Evolutionary conservation across 2,329 filamentous ascomycete genomes (phyloP), one percentile per base, ranked within the genome.

Genomic region (Nannizzia gypsea): DNA sequence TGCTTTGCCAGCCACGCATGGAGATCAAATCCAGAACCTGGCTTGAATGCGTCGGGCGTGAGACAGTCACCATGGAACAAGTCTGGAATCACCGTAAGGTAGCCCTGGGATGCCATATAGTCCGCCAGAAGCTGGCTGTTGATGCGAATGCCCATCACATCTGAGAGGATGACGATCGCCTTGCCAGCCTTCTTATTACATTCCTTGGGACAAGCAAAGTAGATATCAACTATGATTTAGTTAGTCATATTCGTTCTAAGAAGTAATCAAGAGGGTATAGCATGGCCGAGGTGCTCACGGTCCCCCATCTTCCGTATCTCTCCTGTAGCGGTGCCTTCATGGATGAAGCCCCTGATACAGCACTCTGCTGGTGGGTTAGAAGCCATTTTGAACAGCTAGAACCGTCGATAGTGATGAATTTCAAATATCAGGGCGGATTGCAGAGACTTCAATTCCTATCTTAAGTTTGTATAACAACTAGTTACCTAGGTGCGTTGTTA

Each of bases 31-130:
- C 15, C 40, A 13, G 56, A 31, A 20, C 20, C 78, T 81, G 62
- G 76, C 77, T 17, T 70, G 20, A 50, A 26, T 13, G 73, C 5
- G 77, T 73, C 69, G 55, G 74, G 76, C 69, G 84, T 80, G 63
- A 86, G 67, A 1, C 75, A 68, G 67, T 89, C 84, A 62, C 84
- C 86, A 63, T 83, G 79, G 78, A 90, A 88, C 58, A 87, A 73
- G 71, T 91, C 88, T 28, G 87, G 81, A 62, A 90, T 79, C 46
- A 89, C 74, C 60, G 81, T 80, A 60, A 84, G 77, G 75, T 89
- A 90, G 66, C 86, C 88, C 70, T 87, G 86, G 64, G 82, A 81
- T 60, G 88, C 88, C 70, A 81, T 87, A 67, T 88, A 82, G 76
- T 91, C 88, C 62, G 87, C 87, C 66, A 90, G 81, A 63, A 87